phyloP scores from a whole-genome alignment of 768 basidiomycete genomes.

The Naganishia kalamii region DNA sequence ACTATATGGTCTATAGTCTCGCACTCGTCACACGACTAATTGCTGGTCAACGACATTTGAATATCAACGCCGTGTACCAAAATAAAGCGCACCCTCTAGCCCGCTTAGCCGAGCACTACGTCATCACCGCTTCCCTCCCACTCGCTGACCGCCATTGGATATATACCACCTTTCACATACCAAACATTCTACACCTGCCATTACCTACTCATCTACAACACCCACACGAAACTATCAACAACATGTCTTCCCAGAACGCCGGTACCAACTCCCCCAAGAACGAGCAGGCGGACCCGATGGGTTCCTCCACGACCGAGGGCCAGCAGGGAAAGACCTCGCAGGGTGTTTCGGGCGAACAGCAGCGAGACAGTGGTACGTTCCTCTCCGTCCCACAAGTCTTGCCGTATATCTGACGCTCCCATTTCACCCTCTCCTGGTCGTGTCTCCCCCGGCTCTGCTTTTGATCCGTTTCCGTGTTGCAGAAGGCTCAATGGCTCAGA shows the following conservation, averaged over 20 bases:
- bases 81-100: no score
- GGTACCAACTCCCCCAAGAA: conserved; percentile 17
- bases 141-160: no score
- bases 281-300: conserved; percentile 17
- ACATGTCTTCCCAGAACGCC: conserved; percentile 18
- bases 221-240: not conserved
- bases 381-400: no score
- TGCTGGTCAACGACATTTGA: no score
- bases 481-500: conserved; percentile 11
- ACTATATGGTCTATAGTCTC: no score
- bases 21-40: no score
- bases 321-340: not conserved
- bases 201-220: not conserved
- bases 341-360: conserved; percentile 17
- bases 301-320: conserved; percentile 12
- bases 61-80: no score
- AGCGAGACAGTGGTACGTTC: conserved; percentile 14
- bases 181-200: not conserved
- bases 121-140: no score
- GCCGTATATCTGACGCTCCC: no score
- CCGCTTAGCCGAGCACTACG: no score
- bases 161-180: not conserved
- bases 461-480: not conserved
- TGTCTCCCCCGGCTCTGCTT: no score
- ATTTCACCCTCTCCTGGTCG: no score